Base-by-base conservation (phyloP, 2,329 filamentous ascomycete species). In the Ophiobolus disseminans region DNA sequence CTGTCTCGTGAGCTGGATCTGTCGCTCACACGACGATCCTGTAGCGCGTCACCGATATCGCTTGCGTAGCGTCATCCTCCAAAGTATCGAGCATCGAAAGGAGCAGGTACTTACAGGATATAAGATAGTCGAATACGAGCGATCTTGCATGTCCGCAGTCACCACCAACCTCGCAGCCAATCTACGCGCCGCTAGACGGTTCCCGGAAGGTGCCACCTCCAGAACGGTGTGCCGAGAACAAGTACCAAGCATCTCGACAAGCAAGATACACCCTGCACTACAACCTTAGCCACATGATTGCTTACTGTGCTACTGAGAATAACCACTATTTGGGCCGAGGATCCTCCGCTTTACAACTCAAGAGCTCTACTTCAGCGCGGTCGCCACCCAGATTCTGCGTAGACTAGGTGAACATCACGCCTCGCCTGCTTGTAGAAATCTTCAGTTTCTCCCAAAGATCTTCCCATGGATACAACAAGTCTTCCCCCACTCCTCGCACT, bases 401-500 rank as follows among this genome's bases (percentile, higher is more conserved):
- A 16, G 19, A 19, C 17, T 32, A 22, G 6, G 7, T 17, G 21
- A 36, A 25, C 7, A 36, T 25, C n/a, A 26, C n/a, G 13, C 21
- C 4, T 4, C 36, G 23, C 13, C n/a, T n/a, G n/a, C n/a, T n/a
- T 42, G n/a, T 25, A 25, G 13, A 34, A 11, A 43, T 25, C 30
- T 16, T 36, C 40, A 6, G 8, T 8, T 4, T 23, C 40, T n/a
- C 13, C 4, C 20, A 20, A 6, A 6, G 22, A 19, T 22, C 3
- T 16, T 7, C 4, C 16, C 22, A 66, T 66, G 61, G 53, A 53
- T 20, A 22, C 22, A 5, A 21, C 34, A 23, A 13, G 47, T 6
- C 30, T 43, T 4, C 50, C 69, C n/a, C 58, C 58, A 9, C 53
- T 90, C 6, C 68, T 85, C 22, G 67, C 73, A 16, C 80, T 96